Conservation (phyloP, 352 stramenopile species). For the Pythium graminicola region DNA sequence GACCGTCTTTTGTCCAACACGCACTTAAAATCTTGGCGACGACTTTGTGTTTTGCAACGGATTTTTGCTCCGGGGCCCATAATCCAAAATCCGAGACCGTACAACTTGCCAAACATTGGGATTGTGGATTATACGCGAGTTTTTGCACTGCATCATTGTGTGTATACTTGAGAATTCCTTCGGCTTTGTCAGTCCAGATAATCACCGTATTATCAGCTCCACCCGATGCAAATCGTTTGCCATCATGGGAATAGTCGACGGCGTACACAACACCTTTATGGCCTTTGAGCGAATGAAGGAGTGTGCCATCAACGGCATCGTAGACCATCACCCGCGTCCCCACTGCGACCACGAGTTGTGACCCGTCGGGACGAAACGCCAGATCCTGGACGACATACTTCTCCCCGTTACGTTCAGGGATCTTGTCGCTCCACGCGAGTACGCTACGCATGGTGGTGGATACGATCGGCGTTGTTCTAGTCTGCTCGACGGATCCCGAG, state of each 20-base stretch:
- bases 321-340: slow-evolving; percentile 92
- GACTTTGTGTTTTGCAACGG: slow-evolving; percentile 93
- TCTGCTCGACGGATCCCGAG: too few species aligned
- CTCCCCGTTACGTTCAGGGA: slow-evolving; percentile 81
- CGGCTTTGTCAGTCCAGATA: slow-evolving; percentile 93
- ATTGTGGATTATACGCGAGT: slow-evolving; percentile 90
- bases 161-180: slow-evolving; percentile 95
- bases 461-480: too few species aligned
- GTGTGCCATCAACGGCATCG: slow-evolving; percentile 81
- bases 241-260: slow-evolving; percentile 88
- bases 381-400: slow-evolving; percentile 86
- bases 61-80: slow-evolving; percentile 91
- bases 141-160: slow-evolving; percentile 93
- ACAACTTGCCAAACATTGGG: slow-evolving; percentile 89
- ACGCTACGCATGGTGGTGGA: slow-evolving; percentile 59
- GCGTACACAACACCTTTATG: slow-evolving; percentile 90
- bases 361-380: slow-evolving; percentile 87
- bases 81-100: slow-evolving; percentile 93
- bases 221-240: slow-evolving; percentile 89
- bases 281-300: slow-evolving; percentile 89
- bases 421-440: slow-evolving; percentile 80
- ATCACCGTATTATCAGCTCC: slow-evolving; percentile 95
- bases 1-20: slow-evolving; percentile 89
- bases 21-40: slow-evolving; percentile 90
- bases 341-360: slow-evolving; percentile 86